Evolutionary conservation across 108 stramenopile species (phyloP), one percentile per base, ranked within the genome.

Genomic region (Nitzschia inconspicua): DNA sequence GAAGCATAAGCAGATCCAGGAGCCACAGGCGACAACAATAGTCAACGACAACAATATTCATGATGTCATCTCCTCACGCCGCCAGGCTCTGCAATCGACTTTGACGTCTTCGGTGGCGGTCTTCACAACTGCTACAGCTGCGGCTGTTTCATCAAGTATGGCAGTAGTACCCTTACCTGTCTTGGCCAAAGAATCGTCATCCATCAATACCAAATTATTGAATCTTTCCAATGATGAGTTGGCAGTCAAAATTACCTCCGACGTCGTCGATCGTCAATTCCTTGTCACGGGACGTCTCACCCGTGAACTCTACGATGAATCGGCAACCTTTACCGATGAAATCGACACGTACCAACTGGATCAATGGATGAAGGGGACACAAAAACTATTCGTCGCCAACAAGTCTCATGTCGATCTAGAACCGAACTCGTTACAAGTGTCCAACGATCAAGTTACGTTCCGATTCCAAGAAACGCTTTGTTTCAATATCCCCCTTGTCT

Each of bases 331-430:
- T 57, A 87, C 83, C 0, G 93, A 94, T 60, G 93, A 94, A 67
- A 94, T 94, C 54, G 93, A 94, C 63, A 84, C 83, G 0, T 94
- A 94, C 65, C 54, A 67, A 26, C 56, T 93, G 71, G 82, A 89
- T 44, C 70, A 89, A 51, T 93, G 91, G 88, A 82, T 94, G 27
- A 71, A 68, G 39, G 93, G 93, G 2, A 94, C 93, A 2, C 63
- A 80, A 58, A 68, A 75, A 43, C 67, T 94, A 7, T 94, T 94
- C 69, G 84, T 89, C 5, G 63, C 68, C 0, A 68, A 73, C n/a
- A 78, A 77, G 23, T 86, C 82, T 0, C 32, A 77, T 14, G 79
- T 92, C 5, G 47, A 57, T 7, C 51, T 92, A 5, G 81, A 86
- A 2, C 81, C 84, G 32, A 79, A 84, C 58, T 26, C 57, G 7